phyloP scores from a whole-genome alignment of 257 asterid species.

The Solanum verrucosum region DNA sequence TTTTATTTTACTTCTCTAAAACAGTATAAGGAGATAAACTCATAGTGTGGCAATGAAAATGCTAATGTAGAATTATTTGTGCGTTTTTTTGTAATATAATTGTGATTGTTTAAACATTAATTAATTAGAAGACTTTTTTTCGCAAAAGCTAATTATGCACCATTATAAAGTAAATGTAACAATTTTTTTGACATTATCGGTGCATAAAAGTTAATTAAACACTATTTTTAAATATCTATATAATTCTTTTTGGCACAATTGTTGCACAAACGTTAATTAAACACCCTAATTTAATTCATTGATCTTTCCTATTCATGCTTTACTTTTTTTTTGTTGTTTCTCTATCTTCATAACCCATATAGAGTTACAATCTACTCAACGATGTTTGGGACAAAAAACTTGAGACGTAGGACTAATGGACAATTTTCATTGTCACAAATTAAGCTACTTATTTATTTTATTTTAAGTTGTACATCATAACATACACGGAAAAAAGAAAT shows the following conservation, averaged over 20 bases:
- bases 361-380: background rate
- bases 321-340: too few relatives aligned
- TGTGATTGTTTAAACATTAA: background rate
- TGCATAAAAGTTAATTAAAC: too few relatives aligned
- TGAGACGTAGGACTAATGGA: background rate
- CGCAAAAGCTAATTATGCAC: too few relatives aligned
- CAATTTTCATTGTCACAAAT: background rate
- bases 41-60: background rate
- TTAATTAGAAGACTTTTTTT: too few relatives aligned
- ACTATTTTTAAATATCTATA: too few relatives aligned
- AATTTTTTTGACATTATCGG: too few relatives aligned
- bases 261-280: background rate
- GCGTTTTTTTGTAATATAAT: background rate
- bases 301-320: background rate
- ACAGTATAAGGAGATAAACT: background rate
- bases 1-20: background rate
- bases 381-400: background rate
- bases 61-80: background rate
- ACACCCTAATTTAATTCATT: background rate
- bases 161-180: too few relatives aligned
- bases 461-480: background rate
- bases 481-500: background rate
- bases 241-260: background rate
- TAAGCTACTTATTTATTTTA: background rate
- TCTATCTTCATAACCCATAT: background rate